Evolutionary conservation across 1,139 yeast genomes (phyloP).

Genomic region (Nakaseomyces delphensis): DNA sequence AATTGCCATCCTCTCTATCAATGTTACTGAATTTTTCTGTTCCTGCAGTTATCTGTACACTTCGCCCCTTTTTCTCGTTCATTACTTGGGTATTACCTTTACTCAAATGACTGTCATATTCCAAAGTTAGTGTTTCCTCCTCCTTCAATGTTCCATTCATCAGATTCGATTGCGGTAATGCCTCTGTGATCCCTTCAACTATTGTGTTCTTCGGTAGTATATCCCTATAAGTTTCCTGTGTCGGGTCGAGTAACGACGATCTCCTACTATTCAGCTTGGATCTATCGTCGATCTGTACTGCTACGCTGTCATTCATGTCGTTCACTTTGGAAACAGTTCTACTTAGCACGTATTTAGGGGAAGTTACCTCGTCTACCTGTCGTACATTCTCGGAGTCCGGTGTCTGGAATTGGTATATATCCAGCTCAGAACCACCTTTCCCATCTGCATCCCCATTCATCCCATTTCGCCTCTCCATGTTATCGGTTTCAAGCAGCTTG

Average conservation of each 20-base stretch:
- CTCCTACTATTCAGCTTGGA: constrained; percentile 3
- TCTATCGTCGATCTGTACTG: constrained; percentile 3
- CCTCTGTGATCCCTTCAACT: not conserved
- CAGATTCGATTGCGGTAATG: not conserved
- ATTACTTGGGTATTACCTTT: constrained; percentile 4
- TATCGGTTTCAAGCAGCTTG: not conserved
- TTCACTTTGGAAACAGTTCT: constrained; percentile 1
- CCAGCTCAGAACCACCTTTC: not conserved
- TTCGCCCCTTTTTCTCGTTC: constrained; percentile 2
- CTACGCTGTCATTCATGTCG: constrained; percentile 2
- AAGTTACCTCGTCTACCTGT: not conserved
- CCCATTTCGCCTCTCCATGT: not conserved
- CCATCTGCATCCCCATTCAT: not conserved
- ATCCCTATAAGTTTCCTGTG: not conserved
- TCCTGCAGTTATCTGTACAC: constrained; percentile 7
- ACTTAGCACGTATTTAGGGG: constrained; percentile 2
- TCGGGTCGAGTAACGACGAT: constrained; percentile 1
- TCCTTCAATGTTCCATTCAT: not conserved
- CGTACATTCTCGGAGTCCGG: constrained; percentile 3
- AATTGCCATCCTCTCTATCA: constrained; percentile 6
- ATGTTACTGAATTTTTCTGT: constrained; percentile 1
- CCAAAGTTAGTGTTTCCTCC: not conserved
- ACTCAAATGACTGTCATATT: not conserved
- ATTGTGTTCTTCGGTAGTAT: not conserved
- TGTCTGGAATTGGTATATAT: not conserved